Evolutionary conservation across 2,329 filamentous ascomycete species (phyloP), one percentile per base, ranked within the genome.

Genomic region (Colletotrichum tropicicola): DNA sequence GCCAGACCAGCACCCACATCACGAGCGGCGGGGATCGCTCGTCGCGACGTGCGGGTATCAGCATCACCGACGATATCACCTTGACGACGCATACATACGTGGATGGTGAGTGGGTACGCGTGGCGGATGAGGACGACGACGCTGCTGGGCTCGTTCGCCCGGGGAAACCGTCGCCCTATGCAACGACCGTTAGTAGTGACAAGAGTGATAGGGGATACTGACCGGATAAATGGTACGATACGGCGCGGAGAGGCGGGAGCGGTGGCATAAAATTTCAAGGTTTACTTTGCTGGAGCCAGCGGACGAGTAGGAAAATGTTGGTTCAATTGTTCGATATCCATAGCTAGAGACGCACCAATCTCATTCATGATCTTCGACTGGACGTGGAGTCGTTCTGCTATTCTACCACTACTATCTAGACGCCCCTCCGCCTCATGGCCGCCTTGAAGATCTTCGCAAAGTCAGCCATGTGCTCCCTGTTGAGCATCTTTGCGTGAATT

Each of bases 371-470:
- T n/a, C n/a, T n/a, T n/a, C n/a, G n/a, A n/a, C n/a, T n/a, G n/a
- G n/a, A n/a, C 32, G n/a, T 9, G 6, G 12, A 3, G 10, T n/a
- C n/a, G 12, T 35, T 35, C 9, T 13, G 9, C 13, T 35, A 13
- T 12, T 35, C 12, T 5, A 6, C 2, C 13, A n/a, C 13, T 5
- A 12, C 4, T 12, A 9, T 19, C 41, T 60, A 65, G 30, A 65
- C 35, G 10, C 62, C 62, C 13, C 62, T 35, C 13, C 51, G 28
- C 19, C 57, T 41, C 62, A 65, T 65, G 25, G 56, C 62, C 17
- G 56, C 57, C 57, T 65, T 65, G 62, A 65, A 65, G 37, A 65
- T 65, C 56, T 56, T 65, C 5, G 56, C 62, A 56, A 65, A 65
- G 27, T 56, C 57, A 1, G 56, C 49, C 35, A 65, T 51, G 30